These are phyloP conservation scores for Rhizopus sp. DNA, from an alignment of 371 early-diverging fungal species.

Conservation along the genomic window DNA sequence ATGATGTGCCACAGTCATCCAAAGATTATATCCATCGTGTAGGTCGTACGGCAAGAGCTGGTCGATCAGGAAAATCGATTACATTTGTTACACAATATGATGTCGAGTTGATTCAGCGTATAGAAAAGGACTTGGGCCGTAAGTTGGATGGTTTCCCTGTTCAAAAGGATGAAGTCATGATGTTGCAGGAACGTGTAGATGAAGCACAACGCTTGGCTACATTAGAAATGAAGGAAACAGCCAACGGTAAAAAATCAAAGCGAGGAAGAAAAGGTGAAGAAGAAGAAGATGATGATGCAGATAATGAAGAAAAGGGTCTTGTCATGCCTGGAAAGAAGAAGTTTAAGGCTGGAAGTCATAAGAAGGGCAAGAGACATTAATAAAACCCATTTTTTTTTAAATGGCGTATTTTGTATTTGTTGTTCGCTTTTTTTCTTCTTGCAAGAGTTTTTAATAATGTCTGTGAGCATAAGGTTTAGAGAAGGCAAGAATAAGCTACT, in stretches of 20 bases:
- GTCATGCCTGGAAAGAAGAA: conserved; percentile 31
- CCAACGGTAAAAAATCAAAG: conserved; percentile 55
- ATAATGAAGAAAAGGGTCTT: conserved; percentile 49
- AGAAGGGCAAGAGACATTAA: conserved; percentile 15
- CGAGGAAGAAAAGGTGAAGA: conserved; percentile 42
- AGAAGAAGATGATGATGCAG: conserved; percentile 57
- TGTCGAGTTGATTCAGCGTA: conserved; percentile 90
- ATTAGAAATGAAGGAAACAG: conserved; percentile 68
- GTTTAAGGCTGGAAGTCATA: conserved; percentile 24
- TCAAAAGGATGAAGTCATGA: conserved; percentile 82
- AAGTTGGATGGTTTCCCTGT: conserved; percentile 85
- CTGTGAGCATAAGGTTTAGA: too few relatives aligned
- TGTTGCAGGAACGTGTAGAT: conserved; percentile 91
- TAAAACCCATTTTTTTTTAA: background rate
- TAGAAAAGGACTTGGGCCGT: conserved; percentile 87
- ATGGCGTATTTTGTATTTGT: too few relatives aligned
- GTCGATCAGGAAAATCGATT: conserved; percentile 89
- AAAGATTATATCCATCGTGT: conserved; percentile 98
- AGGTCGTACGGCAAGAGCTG: conserved; percentile 97
- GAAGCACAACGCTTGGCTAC: conserved; percentile 90
- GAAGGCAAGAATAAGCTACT: too few relatives aligned
- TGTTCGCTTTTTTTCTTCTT: too few relatives aligned
- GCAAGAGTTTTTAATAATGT: too few relatives aligned
- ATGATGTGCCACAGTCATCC: conserved; percentile 91
- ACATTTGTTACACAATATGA: conserved; percentile 98